Base-by-base conservation (phyloP, 164 flowering plant species). In the Magnolia kwangsiensis region DNA sequence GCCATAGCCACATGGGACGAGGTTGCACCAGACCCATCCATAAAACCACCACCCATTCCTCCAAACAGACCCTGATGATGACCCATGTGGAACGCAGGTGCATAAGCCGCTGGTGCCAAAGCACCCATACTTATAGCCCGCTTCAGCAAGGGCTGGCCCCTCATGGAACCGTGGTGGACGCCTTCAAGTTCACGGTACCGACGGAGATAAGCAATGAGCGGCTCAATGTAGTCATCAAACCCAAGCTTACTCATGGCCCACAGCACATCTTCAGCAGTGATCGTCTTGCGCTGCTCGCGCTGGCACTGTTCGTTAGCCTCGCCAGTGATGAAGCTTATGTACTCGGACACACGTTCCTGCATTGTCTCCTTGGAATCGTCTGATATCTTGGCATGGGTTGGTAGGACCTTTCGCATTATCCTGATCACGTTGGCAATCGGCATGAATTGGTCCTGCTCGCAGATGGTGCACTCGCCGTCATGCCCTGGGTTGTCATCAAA, bases 271-370 rank as follows among this genome's bases (percentile, higher is more conserved):
- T 91, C 95, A 72, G 95, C 97, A 65, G 90, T 92, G 69, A 92
- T 84, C 5, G 97, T 92, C 86, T 89, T 92, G n/a, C 97, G 86
- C 78, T 91, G 91, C 90, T 92, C 97, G 78, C 85, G 88, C 76
- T 84, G 91, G 82, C 97, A 92, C 86, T 84, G 89, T 76, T 89
- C 90, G 18, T 93, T 83, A 16, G 95, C 97, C 81, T 92, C 97
- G 6, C 86, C 82, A 0, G 97, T 92, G 3, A 92, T 90, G 74
- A 92, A 92, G 69, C 93, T 84, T 71, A 91, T 86, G 85, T 90
- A 92, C 87, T 92, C 97, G 1, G 93, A 82, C 3, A 85, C 91
- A 84, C 95, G 90, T 74, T 90, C 97, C 84, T 92, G 97, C 82
- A 92, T 84, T 31, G 87, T 90, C 76, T 92, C 90, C 77, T 89